A percentile compares a stretch with the other conserved stretches of the same genome.
phyloP scores from a whole-genome alignment of 2,329 filamentous ascomycete species.

The Catunica adiposa region DNA sequence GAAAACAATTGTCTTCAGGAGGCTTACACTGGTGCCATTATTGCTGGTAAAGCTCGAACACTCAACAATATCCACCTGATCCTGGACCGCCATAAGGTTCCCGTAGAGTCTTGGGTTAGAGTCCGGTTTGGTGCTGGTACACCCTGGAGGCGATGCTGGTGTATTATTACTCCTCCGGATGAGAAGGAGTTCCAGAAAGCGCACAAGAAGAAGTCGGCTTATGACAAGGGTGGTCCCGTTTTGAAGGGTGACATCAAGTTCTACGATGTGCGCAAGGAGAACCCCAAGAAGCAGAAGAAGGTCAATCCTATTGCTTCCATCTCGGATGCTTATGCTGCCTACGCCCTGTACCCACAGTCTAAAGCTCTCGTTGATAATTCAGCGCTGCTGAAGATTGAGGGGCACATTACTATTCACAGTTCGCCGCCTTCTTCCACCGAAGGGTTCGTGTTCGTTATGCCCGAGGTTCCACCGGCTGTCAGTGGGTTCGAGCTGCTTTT shows the following conservation, averaged over 20 bases:
- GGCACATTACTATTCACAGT: conserved; percentile 72
- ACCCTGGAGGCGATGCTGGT: conserved; percentile 94
- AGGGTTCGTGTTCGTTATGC: conserved; percentile 96
- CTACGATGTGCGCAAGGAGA: conserved; percentile 60
- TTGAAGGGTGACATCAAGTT: conserved; percentile 88
- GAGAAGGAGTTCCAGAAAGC: conserved; percentile 80
- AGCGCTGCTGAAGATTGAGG: conserved; percentile 85
- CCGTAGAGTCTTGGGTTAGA: conserved; percentile 81
- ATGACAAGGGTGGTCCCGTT: conserved; percentile 53
- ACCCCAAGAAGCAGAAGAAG: conserved; percentile 87
- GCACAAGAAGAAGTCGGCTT: conserved; percentile 69
- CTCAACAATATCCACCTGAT: conserved; percentile 84
- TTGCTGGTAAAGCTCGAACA: conserved; percentile 80
- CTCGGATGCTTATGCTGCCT: conserved; percentile 77
- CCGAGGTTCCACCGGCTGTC: conserved; percentile 79
- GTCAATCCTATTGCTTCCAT: conserved; percentile 79
- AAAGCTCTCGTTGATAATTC: conserved; percentile 90
- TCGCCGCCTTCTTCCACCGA: conserved; percentile 63
- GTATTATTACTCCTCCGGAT: conserved; percentile 78
- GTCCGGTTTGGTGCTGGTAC: conserved; percentile 92
- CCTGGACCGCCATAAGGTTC: conserved; percentile 62
- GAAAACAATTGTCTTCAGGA: conserved; percentile 88
- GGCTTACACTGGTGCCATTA: conserved; percentile 87
- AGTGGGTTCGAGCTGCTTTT: conserved; percentile 92
- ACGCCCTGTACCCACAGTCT: conserved; percentile 88